A percentile compares a stretch with the other conserved stretches of the same genome.
phyloP scores from a whole-genome alignment of 1,139 yeast genomes.

The Pichia sp. region DNA sequence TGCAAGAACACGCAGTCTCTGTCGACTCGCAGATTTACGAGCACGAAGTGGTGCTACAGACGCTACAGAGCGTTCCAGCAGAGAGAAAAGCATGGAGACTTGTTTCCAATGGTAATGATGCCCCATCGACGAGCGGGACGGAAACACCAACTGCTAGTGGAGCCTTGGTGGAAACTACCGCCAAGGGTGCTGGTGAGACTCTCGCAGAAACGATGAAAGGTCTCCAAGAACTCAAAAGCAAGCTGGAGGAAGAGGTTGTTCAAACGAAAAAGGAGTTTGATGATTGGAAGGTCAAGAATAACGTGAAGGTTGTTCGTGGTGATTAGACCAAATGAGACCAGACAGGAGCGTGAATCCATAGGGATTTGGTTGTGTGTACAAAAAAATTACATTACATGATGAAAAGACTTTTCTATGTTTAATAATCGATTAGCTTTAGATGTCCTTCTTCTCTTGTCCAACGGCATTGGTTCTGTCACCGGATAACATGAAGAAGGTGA shows the following conservation, averaged over 20 bases:
- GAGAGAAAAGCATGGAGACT: constrained; percentile 82
- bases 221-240: constrained; percentile 37
- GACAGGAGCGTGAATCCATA: no score
- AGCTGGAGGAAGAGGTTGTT: constrained; percentile 39
- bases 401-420: no score
- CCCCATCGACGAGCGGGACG: no score
- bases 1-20: constrained; percentile 50
- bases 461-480: no score
- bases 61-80: constrained; percentile 43
- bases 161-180: constrained; percentile 77
- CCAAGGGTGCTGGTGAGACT: constrained; percentile 66
- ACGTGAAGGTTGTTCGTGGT: constrained; percentile 43
- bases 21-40: constrained; percentile 44
- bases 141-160: constrained; percentile 2
- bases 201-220: constrained; percentile 51
- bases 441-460: no score
- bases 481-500: constrained; percentile 52
- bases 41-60: constrained; percentile 45
- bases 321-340: no score
- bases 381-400: no score
- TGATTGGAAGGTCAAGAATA: constrained; percentile 59
- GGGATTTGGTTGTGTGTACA: no score
- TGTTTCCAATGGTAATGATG: constrained; percentile 59
- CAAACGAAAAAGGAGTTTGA: constrained; percentile 50
- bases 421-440: no score